A percentile compares a stretch with the other conserved stretches of the same genome.
phyloP scores from a whole-genome alignment of 768 basidiomycete species.

The Termitomyces sp. region DNA sequence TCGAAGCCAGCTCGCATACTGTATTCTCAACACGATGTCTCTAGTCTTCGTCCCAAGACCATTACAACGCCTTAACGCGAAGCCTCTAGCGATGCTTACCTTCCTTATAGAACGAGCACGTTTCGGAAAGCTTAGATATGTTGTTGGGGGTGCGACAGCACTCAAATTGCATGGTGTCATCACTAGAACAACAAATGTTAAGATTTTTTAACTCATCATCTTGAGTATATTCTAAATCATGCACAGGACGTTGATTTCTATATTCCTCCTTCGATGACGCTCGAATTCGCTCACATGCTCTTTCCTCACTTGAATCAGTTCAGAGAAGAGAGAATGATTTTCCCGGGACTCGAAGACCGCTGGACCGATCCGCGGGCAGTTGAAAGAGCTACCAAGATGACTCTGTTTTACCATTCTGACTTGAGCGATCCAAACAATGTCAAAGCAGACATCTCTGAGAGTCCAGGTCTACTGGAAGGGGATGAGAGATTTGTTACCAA shows the following conservation, averaged over 20 bases:
- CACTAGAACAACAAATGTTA: background rate
- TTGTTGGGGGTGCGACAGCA: background rate
- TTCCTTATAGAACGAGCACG: background rate
- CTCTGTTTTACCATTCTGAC: background rate
- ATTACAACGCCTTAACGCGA: background rate
- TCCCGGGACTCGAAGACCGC: background rate
- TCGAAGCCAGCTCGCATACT: too few relatives aligned
- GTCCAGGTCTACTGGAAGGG: background rate
- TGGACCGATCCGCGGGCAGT: background rate
- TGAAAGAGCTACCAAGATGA: background rate
- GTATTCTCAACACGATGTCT: too few relatives aligned
- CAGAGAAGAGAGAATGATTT: background rate
- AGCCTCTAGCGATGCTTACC: background rate
- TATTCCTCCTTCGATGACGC: background rate
- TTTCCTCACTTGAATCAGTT: background rate
- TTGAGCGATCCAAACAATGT: background rate
- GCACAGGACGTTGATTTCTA: background rate
- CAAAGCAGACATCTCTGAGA: background rate
- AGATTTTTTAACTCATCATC: background rate
- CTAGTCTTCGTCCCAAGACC: background rate
- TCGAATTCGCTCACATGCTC: background rate
- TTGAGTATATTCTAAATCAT: background rate
- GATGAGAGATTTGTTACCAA: background rate
- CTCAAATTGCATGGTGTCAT: background rate
- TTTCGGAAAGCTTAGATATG: background rate